A percentile compares a stretch with the other conserved stretches of the same genome.
Conservation (phyloP, 805 yeast genomes). For the Pichia occidentalis region DNA sequence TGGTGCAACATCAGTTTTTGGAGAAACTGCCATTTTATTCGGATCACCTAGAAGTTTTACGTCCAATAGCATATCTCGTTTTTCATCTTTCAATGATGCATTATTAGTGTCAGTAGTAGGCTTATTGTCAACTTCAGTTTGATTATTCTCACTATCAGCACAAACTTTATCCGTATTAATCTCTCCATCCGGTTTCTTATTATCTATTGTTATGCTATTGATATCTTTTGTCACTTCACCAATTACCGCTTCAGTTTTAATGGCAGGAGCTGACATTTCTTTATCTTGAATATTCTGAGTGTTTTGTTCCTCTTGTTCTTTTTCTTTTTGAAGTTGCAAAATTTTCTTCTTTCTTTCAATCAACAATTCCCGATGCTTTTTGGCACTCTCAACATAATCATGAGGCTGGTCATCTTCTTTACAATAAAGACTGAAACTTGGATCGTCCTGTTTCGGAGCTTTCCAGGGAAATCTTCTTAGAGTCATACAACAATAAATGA, state of each 20-base stretch:
- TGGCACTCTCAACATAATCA: slow-evolving; percentile 67
- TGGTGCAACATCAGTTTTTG: slow-evolving; percentile 2
- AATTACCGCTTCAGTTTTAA: slow-evolving; percentile 2
- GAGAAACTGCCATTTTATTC: slow-evolving; percentile 19
- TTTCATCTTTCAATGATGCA: background rate
- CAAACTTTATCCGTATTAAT: slow-evolving; percentile 14
- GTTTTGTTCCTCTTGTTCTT: slow-evolving; percentile 14
- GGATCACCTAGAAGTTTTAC: slow-evolving; percentile 25
- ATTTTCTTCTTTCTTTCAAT: slow-evolving; percentile 51
- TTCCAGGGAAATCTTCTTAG: slow-evolving; percentile 85
- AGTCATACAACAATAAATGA: slow-evolving; percentile 83
- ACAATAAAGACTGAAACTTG: slow-evolving; percentile 60
- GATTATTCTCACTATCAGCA: too few relatives aligned
- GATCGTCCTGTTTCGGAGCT: slow-evolving; percentile 64
- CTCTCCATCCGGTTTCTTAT: slow-evolving; percentile 1
- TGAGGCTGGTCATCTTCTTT: slow-evolving; percentile 68
- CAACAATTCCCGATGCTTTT: slow-evolving; percentile 59
- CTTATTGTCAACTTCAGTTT: background rate
- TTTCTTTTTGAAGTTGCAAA: slow-evolving; percentile 22
- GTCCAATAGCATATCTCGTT: slow-evolving; percentile 2
- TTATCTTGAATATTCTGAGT: slow-evolving; percentile 13
- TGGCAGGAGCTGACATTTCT: too few relatives aligned
- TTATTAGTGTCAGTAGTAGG: slow-evolving; percentile 17
- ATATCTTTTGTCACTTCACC: slow-evolving; percentile 4
- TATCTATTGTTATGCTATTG: slow-evolving; percentile 10